Evolutionary conservation across 164 flowering plant species (phyloP), one percentile per base, ranked within the genome.

Genomic region (Stephania cephalantha): DNA sequence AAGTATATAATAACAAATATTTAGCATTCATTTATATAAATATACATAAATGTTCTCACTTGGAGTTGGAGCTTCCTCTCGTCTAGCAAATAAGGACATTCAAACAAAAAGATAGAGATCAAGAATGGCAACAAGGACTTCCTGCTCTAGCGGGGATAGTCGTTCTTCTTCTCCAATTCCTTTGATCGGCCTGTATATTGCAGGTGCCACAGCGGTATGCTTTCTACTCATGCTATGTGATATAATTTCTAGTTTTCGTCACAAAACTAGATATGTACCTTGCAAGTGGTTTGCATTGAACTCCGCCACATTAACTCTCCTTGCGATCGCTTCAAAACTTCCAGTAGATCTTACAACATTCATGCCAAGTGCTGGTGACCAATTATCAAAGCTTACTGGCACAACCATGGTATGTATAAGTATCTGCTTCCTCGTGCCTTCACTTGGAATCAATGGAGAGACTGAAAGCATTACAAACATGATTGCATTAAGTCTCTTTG

Each of bases 301-400:
- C 29, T 63, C 81, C 8, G 25, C 61, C 42, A 48, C 77, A n/a
- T 22, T 74, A 17, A 70, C 77, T 4, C 31, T 75, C 9, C 50
- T 79, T 25, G 71, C 72, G 7, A 71, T 75, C 44, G 72, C 75
- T 7, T 64, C 76, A n/a, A 79, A 79, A 68, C 45, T 79, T 65
- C 72, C 81, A 8, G 50, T 68, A 12, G 78, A 79, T 67, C 45
- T 74, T 7, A 71, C 74, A 5, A 71, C 68, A 9, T 11, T 44
- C 1, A 72, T 75, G 78, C 74, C 75, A 20, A 35, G 31, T 12
- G 30, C 52, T 50, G 11, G 69, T 20, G 75, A 79, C 50, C 78
- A 72, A 29, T 65, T 79, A 44, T 73, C 78, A 1, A 75, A 75
- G 42, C 75, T 79, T 29, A 68, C 64, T 70, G 65, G 75, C 22